Evolutionary conservation across 345 rosid genomes (phyloP), one percentile per base, ranked within the genome.

Genomic region (Alliaria petiolata): DNA sequence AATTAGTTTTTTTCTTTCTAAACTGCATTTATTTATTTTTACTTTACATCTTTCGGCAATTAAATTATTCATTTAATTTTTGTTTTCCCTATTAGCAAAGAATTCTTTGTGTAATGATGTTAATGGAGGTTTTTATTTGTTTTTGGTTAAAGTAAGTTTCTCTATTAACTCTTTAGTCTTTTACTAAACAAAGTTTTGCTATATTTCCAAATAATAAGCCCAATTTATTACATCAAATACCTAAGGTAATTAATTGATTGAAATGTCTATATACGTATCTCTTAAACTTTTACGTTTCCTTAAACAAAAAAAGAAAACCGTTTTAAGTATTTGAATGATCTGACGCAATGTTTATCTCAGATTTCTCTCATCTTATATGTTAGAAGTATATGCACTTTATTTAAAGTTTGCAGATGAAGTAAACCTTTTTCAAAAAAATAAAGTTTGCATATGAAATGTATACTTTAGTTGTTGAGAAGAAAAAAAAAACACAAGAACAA

Each of bases 391-490:
- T 10, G 3, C 53, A 62, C 30, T 45, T 45, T 17, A 61, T 46
- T 11, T 19, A 11, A 17, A 31, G 55, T 46, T 63, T 33, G 42
- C 40, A 60, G 60, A 74, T 31, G 51, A 54, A 33, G n/a, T n/a
- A n/a, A n/a, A n/a, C n/a, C n/a, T n/a, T n/a, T n/a, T n/a, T n/a
- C n/a, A n/a, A n/a, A n/a, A n/a, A n/a, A n/a, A n/a, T 19, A 11
- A 17, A 31, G 55, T 46, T 63, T 33, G 42, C 40, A 60, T 67
- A 74, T 31, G 51, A 54, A 33, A 31, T 69, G 33, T 47, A 54
- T 31, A 69, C 70, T 69, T 69, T 69, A 56, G 75, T 76, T 62
- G 79, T 76, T 69, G 71, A 62, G 75, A 30, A 39, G 0, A 45
- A 40, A 25, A 40, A 47, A 58, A 49, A 34, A 22, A 30, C 10